A percentile compares a stretch with the other conserved stretches of the same genome.
phyloP scores from a whole-genome alignment of 1,139 yeast species.

The Pichia sp. region DNA sequence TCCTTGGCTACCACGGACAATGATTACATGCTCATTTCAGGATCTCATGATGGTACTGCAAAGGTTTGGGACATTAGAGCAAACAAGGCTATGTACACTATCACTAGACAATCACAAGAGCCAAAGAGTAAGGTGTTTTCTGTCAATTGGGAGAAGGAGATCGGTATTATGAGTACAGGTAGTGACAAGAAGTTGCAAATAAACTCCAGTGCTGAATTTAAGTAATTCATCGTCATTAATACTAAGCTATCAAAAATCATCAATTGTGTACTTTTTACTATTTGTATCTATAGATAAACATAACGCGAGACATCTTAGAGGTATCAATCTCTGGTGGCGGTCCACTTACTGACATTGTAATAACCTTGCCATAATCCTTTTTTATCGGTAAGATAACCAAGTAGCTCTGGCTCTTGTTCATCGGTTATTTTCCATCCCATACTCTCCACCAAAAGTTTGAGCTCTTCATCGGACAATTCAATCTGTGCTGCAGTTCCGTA shows the following conservation, averaged over 20 bases:
- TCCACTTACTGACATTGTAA: slow-evolving; percentile 57
- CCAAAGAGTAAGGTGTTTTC: slow-evolving; percentile 65
- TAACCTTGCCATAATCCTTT: slow-evolving; percentile 71
- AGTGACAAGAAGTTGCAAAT: slow-evolving; percentile 90
- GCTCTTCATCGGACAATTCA: slow-evolving; percentile 63
- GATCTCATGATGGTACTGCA: slow-evolving; percentile 92
- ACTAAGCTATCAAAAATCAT: no score
- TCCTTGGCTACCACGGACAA: slow-evolving; percentile 68
- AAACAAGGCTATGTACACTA: slow-evolving; percentile 76
- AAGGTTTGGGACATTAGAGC: slow-evolving; percentile 96
- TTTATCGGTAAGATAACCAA: slow-evolving; percentile 56
- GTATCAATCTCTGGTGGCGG: slow-evolving; percentile 21
- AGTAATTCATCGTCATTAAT: slow-evolving; percentile 9
- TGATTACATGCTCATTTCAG: slow-evolving; percentile 77
- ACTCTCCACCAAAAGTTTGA: slow-evolving; percentile 38
- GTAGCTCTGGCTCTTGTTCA: slow-evolving; percentile 28
- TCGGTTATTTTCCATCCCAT: slow-evolving; percentile 62
- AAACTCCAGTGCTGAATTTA: slow-evolving; percentile 34
- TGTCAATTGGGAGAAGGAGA: slow-evolving; percentile 72
- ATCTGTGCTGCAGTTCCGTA: slow-evolving; percentile 83
- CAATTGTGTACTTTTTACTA: background rate
- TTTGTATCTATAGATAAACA: slow-evolving; percentile 4
- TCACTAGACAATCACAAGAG: slow-evolving; percentile 44
- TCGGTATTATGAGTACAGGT: slow-evolving; percentile 91
- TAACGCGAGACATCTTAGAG: no score